Evolutionary conservation across 306 rosid species (phyloP), one percentile per base, ranked within the genome.

Genomic region (Chamaecrista fasciculata): DNA sequence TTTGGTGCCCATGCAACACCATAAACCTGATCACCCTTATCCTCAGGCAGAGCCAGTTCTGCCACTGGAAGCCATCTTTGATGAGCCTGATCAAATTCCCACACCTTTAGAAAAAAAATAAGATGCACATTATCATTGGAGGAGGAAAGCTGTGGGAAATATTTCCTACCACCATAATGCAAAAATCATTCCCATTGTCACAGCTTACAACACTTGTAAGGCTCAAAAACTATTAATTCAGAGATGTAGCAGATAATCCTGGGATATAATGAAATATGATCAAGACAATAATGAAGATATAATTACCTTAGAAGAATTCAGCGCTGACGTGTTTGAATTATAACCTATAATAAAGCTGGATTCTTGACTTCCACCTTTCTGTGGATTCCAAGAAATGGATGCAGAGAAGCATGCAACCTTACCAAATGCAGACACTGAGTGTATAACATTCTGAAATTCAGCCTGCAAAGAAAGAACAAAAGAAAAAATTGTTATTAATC

Each of bases 41-140:
- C 89, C 56, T 63, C 89, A 25, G 88, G 78, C 51, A 76, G 70
- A n/a, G 86, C 89, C 86, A 94, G 53, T 79, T 91, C 95, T 47
- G 99, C 96, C 66, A 94, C 96, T 10, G 97, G 99, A 75, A 91
- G 92, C 99, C 99, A 91, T 87, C 96, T 88, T 67, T 87, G 99
- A 79, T 94, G 99, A 84, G 87, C 95, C 67, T 85, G 88, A 81
- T 94, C 95, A 77, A 94, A 91, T 76, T 94, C 96, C 97, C 96
- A 94, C 51, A 94, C 88, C 99, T 91, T 72, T 28, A 23, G 73
- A 34, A 53, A 64, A 43, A 37, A 42, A 57, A 21, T 14, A 51
- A 7, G 3, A 72, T 4, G 40, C 4, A 57, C 14, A 59, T 20
- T 51, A 19, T 19, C 21, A 4, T 47, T 47, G 10, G 49, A 60